A percentile compares a stretch with the other conserved stretches of the same genome.
These are phyloP conservation scores for Fusarium austroafricanum DNA, from an alignment of 2,329 filamentous ascomycete species.

Conservation along the genomic window DNA sequence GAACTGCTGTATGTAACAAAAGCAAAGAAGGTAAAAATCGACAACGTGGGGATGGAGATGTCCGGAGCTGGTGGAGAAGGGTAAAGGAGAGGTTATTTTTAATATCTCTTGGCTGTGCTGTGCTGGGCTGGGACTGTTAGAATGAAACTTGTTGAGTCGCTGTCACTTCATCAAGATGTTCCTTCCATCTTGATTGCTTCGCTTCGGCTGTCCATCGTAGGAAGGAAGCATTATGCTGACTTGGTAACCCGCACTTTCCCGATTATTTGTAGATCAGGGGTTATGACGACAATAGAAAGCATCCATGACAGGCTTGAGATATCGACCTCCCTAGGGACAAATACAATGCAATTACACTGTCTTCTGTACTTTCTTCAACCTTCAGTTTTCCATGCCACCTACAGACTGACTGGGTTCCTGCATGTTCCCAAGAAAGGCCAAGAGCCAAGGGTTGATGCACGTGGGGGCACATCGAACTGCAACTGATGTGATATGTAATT, in stretches of 20 bases:
- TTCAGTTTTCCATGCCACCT: background rate
- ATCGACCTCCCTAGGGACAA: too few species aligned
- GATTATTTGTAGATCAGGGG: conserved; percentile 24
- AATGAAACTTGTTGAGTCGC: background rate
- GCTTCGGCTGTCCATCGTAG: conserved; percentile 8
- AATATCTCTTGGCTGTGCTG: background rate
- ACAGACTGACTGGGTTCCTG: background rate
- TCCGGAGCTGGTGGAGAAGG: conserved; percentile 7
- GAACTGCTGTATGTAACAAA: conserved; percentile 12
- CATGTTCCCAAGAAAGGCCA: conserved; percentile 11
- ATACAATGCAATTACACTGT: background rate
- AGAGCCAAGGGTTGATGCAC: conserved; percentile 45
- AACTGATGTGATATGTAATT: background rate
- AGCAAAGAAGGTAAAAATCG: background rate
- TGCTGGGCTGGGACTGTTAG: background rate
- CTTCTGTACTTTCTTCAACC: background rate
- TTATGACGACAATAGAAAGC: background rate
- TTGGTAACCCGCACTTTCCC: conserved; percentile 15
- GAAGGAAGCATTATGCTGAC: conserved; percentile 1
- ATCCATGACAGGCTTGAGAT: background rate
- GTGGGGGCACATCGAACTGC: conserved; percentile 39
- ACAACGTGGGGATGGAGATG: conserved; percentile 12
- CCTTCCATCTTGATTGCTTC: conserved; percentile 15
- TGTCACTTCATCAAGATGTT: conserved; percentile 1
- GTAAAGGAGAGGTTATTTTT: conserved; percentile 14